phyloP scores from a whole-genome alignment of 2,329 filamentous ascomycete genomes.

The Orbilia blumenaviensis region DNA sequence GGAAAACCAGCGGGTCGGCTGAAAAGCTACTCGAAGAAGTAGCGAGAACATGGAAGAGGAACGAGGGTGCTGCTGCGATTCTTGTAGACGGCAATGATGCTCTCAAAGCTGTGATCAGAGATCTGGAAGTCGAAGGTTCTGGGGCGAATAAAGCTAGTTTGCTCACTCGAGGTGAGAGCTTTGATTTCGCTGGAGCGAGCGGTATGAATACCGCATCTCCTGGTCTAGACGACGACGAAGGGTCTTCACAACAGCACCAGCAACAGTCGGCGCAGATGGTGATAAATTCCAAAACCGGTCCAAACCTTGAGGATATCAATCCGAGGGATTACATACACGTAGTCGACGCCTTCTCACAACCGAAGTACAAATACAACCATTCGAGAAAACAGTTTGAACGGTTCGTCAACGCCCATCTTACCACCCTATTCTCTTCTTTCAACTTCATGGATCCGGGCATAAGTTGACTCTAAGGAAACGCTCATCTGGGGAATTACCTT shows the following conservation, averaged over 20 bases:
- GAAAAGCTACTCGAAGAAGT: conserved; percentile 93
- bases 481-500: not conserved
- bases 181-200: conserved; percentile 53
- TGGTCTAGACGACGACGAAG: conserved; percentile 41
- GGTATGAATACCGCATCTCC: conserved; percentile 32
- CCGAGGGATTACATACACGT: conserved; percentile 84
- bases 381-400: conserved; percentile 90
- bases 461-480: conserved; percentile 33
- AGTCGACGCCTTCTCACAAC: conserved; percentile 84
- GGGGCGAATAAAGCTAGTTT: conserved; percentile 63
- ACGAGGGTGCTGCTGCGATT: conserved; percentile 72
- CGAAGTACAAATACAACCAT: conserved; percentile 77
- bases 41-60: conserved; percentile 89
- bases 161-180: conserved; percentile 54
- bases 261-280: conserved; percentile 3
- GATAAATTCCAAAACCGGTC: conserved; percentile 13
- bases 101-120: conserved; percentile 82
- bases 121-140: conserved; percentile 71
- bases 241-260: conserved; percentile 22
- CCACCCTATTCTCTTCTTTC: not conserved
- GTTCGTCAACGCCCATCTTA: conserved; percentile 61
- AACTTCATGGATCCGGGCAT: conserved; percentile 46
- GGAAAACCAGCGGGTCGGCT: conserved; percentile 92
- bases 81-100: conserved; percentile 85
- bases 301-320: conserved; percentile 70